Evolutionary conservation across 208 protist species (phyloP), one percentile per base, ranked within the genome.

Genomic region (Blastocrithidia nonstop): DNA sequence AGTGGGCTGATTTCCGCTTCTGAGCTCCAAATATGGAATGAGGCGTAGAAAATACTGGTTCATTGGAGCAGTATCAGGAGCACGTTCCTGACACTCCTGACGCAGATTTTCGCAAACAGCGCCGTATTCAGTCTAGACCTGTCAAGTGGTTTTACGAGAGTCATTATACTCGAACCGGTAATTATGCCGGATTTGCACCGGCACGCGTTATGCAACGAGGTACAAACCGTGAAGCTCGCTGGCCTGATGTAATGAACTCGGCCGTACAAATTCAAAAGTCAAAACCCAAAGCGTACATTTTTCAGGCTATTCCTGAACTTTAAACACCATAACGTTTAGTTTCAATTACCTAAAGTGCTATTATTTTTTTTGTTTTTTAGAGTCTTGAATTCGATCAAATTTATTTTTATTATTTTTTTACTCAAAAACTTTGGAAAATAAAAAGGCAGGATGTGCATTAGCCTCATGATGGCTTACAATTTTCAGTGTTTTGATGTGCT

Each of bases 71-170:
- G 55, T 94, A 94, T 64, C 86, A 94, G 62, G 86, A 94, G 50
- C 86, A 92, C 50, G 80, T 91, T 15, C 80, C 82, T 11, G 86
- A 94, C 61, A 90, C 86, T 13, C 68, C 82, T 1, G 86, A 94
- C 58, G 63, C 76, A 9, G 86, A 94, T 46, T 92, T 61, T 42
- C 71, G 86, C 31, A 94, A 94, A 57, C 82, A 90, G 57, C 72
- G 79, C 21, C 79, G 86, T 37, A 79, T 94, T 37, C 82, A 91
- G 56, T 92, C 82, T 2, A 66, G 81, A 5, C 86, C 86, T 16
- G 82, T 91, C 28, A 94, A 94, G 66, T 94, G 86, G 86, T 94
- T 94, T 56, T 94, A 94, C 64, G 86, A 94, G 44, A 92, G 82
- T 41, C 86, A 94, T 59, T 94, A 94, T 68, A 94, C 79, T 1